Percentiles rank a stretch among this genome's conserved stretches.
These are phyloP conservation scores for Tetrapisispora phaffii DNA, from an alignment of 805 yeast species.

Conservation along the genomic window DNA sequence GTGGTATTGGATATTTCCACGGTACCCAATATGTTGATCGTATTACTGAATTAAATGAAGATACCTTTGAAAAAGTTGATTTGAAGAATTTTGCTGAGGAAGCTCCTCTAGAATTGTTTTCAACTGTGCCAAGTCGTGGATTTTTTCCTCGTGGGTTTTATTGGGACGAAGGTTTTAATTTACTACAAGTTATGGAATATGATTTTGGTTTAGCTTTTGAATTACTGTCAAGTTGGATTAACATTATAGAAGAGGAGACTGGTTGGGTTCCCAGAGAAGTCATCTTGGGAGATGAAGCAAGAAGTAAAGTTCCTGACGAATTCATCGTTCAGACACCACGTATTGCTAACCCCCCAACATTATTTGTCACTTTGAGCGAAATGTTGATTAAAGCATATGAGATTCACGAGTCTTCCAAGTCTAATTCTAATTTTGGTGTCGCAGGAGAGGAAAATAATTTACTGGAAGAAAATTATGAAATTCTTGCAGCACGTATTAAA, in stretches of 20 bases:
- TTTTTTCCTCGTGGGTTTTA: slow-evolving; percentile 94
- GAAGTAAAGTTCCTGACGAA: slow-evolving; percentile 75
- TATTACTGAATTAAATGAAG: slow-evolving; percentile 55
- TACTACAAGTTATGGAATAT: slow-evolving; percentile 69
- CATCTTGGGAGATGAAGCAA: slow-evolving; percentile 82
- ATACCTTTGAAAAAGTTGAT: slow-evolving; percentile 47
- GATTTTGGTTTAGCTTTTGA: slow-evolving; percentile 77
- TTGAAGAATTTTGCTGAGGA: slow-evolving; percentile 47
- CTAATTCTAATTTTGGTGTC: slow-evolving; percentile 15
- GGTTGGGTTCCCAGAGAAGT: slow-evolving; percentile 98
- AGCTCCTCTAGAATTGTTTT: slow-evolving; percentile 69
- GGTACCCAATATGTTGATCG: slow-evolving; percentile 81
- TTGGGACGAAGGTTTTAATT: slow-evolving; percentile 98
- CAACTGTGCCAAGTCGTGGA: slow-evolving; percentile 84
- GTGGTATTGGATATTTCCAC: slow-evolving; percentile 81
- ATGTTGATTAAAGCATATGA: slow-evolving; percentile 39
- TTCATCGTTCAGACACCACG: slow-evolving; percentile 80
- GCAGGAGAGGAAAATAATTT: slow-evolving; percentile 34
- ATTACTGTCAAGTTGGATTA: slow-evolving; percentile 79
- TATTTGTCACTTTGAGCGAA: slow-evolving; percentile 62
- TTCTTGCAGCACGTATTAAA: slow-evolving; percentile 47
- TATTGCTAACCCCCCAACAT: slow-evolving; percentile 92
- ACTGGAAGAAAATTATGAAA: slow-evolving; percentile 48
- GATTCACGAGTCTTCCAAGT: slow-evolving; percentile 7
- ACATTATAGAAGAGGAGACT: slow-evolving; percentile 62